Evolutionary conservation across 2,329 filamentous ascomycete species (phyloP).

Genomic region (Fusarium subtropicale): DNA sequence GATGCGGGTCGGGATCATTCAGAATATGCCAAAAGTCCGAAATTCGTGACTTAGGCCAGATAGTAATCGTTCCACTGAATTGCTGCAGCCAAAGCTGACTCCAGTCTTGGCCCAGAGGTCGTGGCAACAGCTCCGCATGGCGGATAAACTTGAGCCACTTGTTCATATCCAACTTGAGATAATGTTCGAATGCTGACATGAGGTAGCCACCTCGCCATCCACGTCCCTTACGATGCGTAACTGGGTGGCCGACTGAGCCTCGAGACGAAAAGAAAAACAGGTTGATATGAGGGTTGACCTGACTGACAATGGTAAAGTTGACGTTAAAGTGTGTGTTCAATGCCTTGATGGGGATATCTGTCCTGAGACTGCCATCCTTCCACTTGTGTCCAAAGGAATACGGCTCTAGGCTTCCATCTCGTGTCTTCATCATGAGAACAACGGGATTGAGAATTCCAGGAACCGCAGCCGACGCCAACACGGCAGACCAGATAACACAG

Average conservation of each 20-base stretch:
- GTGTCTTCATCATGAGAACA: constrained; percentile 89
- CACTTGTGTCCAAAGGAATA: constrained; percentile 99
- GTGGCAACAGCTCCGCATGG: constrained; percentile 89
- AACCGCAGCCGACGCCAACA: constrained; percentile 93
- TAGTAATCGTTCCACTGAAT: constrained; percentile 93
- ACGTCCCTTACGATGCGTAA: constrained; percentile 91
- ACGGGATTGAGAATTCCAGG: constrained; percentile 96
- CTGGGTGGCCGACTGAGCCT: constrained; percentile 89
- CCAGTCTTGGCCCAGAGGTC: constrained; percentile 95
- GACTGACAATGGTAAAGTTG: constrained; percentile 89
- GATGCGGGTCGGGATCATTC: constrained; percentile 79
- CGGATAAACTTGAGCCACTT: constrained; percentile 98
- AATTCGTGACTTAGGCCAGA: constrained; percentile 86
- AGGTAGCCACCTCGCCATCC: constrained; percentile 97
- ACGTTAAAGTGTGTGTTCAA: constrained; percentile 98
- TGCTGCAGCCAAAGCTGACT: constrained; percentile 95
- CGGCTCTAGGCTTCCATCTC: constrained; percentile 80
- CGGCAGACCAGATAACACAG: constrained; percentile 98
- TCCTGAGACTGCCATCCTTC: constrained; percentile 96
- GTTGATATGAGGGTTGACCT: constrained; percentile 98
- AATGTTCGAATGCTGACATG: constrained; percentile 91
- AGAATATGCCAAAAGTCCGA: constrained; percentile 90
- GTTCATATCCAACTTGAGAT: constrained; percentile 93
- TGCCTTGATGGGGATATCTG: constrained; percentile 93
- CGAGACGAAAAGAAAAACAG: constrained; percentile 98